Evolutionary conservation across 2,329 filamentous ascomycete genomes (phyloP), one percentile per base, ranked within the genome.

Genomic region (Colletotrichum horii): DNA sequence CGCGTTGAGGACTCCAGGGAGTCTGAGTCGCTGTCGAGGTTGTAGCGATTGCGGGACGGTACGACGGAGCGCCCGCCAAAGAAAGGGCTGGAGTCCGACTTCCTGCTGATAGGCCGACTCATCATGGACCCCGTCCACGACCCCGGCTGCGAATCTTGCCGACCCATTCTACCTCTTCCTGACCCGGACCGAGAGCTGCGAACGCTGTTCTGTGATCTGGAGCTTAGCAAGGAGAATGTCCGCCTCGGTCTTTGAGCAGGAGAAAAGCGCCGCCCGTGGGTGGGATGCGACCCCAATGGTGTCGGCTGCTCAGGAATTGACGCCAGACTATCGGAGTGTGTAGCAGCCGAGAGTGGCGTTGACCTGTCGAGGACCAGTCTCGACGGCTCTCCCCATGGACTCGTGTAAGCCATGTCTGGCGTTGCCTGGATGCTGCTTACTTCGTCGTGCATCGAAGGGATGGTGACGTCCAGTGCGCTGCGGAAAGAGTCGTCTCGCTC

Each of bases 391-490:
- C 70, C 58, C 74, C 74, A 72, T 19, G 71, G 68, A 38, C 64
- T 74, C 34, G 43, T 69, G 74, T 80, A 80, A 16, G 79, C 78
- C 16, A 77, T 75, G 2, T 79, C 79, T 5, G 80, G 78, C 4
- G 78, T 80, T n/a, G 71, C 78, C 52, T 79, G 78, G 22, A 81
- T 77, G 36, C 79, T 81, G 38, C 66, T 70, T 22, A 56, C 32
- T 36, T 75, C 65, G 11, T 77, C 70, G 16, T 72, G 58, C 26
- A 80, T 69, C 8, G 79, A 76, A 6, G 81, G 82, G 12, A 83
- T 80, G 48, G 78, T 79, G 67, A 81, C 77, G 32, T 83, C 80
- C n/a, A 83, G 65, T 9, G 71, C 78, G 55, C 79, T 80, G 16
- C 81, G 79, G 68, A 82, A 83, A 2, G 80, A 80, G 48, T 74